Base-by-base conservation (phyloP, 2,329 filamentous ascomycete species). In the Botrytis squamosa region DNA sequence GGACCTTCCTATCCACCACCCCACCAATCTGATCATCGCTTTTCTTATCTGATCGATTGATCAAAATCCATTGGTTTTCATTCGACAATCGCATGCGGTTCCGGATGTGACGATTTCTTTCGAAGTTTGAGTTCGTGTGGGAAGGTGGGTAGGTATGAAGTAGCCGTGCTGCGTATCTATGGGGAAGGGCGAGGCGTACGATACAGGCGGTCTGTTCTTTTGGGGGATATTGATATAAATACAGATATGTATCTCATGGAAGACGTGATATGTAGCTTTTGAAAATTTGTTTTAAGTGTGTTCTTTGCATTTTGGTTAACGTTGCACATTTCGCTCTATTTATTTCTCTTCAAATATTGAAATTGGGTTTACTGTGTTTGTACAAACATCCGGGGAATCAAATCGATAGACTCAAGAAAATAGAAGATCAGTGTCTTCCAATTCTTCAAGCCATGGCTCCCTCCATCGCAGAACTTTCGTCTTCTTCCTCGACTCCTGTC, bases 41-140 rank as follows among this genome's bases (percentile, higher is more conserved):
- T n/a, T 29, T 33, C 49, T 52, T 68, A 68, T 68, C 66, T 68
- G 66, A 57, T 68, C 22, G 38, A 55, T n/a, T 57, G 66, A 29
- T 57, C 38, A 29, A 8, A 29, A 16, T 55, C 8, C 4, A 16
- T 22, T 29, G n/a, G 36, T 4, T n/a, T 62, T 40, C 36, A 38
- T 40, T 12, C 10, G 22, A 18, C 20, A 62, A 62, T 40, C 9
- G 20, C 33, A 22, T 63, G 33, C 38, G 60, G 36, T 25, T 16
- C 25, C 60, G 60, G 60, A 63, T 40, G 60, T 60, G 52, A 57
- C 33, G 20, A 25, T 40, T 16, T 3, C 10, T 14, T 3, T 60
- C 9, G 57, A 38, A 36, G 3, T 57, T 6, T 29, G n/a, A 29
- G n/a, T 29, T 29, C 6, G n/a, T 57, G 14, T 57, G n/a, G 12